Evolutionary conservation across 202 grass and related monocot genomes (phyloP), one percentile per base, ranked within the genome.

Genomic region (Elaeis oleifera): DNA sequence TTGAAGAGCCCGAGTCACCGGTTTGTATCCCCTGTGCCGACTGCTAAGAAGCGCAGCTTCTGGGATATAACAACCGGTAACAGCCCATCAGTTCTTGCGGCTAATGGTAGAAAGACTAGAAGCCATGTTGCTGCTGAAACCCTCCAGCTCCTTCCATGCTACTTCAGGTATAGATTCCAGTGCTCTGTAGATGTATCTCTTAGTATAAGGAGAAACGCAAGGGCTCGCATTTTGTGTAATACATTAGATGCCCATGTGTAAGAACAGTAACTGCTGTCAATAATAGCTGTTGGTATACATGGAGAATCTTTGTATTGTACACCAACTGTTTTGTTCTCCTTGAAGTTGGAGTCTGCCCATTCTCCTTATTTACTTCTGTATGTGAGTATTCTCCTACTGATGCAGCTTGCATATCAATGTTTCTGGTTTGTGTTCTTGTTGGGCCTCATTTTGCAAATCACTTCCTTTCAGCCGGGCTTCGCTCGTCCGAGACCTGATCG

Each of bases 1-100:
- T 75, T 89, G 65, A 92, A 75, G 83, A 92, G 84, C 54, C 82
- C 88, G 1, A 89, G 74, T 61, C 79, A 81, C 71, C 73, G 85
- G 54, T 89, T 99, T 54, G 61, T 68, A 5, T 92, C 94, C 25
- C 94, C 94, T 65, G 75, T 54, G 0, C 82, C 88, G 3, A 77
- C 85, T 0, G 79, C 83, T 17, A 92, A 89, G 80, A 99, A 99
- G 69, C 83, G 94, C 59, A 99, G 84, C 28, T 99, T 92, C 76
- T 99, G 82, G 88, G 94, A 99, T 83, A 86, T 89, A 58, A 74
- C 81, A 52, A 84, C 71, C 5, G 80, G 84, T 17, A 89, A 86
- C 15, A 92, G 94, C 59, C 94, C 94, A 54, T 99, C 88, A 5
- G 64, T 84, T 82, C 78, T 84, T 70, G 69, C 84, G 53, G 61